These are phyloP conservation scores for Penicillium capsulatum DNA, from an alignment of 2,329 filamentous ascomycete species.

Conservation along the genomic window DNA sequence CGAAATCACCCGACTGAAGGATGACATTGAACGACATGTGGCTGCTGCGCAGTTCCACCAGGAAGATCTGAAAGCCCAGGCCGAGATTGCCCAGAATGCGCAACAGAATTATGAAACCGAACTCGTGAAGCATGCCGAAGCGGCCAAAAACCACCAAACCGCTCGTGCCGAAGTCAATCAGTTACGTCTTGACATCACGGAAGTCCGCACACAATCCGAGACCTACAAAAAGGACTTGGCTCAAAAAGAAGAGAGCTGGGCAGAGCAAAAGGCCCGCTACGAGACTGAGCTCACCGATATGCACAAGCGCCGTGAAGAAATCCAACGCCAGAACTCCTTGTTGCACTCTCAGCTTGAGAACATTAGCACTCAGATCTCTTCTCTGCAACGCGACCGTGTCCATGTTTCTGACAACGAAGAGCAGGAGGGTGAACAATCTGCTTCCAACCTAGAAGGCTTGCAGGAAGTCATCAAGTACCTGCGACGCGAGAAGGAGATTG, in stretches of 20 bases:
- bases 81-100: conserved; percentile 85
- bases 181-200: conserved; percentile 72
- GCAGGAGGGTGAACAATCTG: conserved; percentile 44
- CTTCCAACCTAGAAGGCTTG: conserved; percentile 65
- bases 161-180: conserved; percentile 77
- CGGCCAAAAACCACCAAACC: conserved; percentile 76
- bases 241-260: conserved; percentile 84
- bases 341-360: conserved; percentile 85
- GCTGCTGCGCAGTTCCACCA: conserved; percentile 81
- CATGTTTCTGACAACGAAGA: conserved; percentile 52
- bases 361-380: conserved; percentile 72
- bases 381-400: conserved; percentile 70
- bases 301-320: conserved; percentile 73
- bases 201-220: conserved; percentile 75
- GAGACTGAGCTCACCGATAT: conserved; percentile 80
- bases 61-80: conserved; percentile 86
- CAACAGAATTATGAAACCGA: conserved; percentile 96
- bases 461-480: conserved; percentile 90
- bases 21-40: conserved; percentile 74
- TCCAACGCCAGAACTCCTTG: conserved; percentile 82
- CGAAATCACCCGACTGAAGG: conserved; percentile 75
- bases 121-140: conserved; percentile 89
- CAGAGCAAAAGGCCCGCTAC: conserved; percentile 71
- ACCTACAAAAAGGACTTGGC: conserved; percentile 73
- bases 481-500: conserved; percentile 92